These are phyloP conservation scores for Fraxinus sp. DNA, from an alignment of 305 asterid genomes.

Conservation along the genomic window DNA sequence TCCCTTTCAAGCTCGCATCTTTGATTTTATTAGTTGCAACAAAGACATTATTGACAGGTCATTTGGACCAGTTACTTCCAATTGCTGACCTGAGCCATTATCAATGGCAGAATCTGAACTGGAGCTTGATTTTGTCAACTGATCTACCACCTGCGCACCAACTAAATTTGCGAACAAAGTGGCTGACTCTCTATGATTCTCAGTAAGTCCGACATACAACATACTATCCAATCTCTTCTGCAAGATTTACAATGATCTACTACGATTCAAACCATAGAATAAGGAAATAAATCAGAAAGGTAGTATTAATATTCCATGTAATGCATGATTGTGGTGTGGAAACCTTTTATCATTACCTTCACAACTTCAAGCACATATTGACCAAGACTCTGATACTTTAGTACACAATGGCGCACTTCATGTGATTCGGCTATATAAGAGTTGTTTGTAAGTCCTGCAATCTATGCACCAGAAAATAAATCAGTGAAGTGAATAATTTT, in stretches of 20 bases:
- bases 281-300: conserved; percentile 22
- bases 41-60: not conserved
- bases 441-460: conserved; percentile 94
- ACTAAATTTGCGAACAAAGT: conserved; percentile 84
- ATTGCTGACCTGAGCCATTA: conserved; percentile 46
- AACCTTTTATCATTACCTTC: conserved; percentile 57
- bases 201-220: conserved; percentile 94
- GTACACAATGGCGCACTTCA: conserved; percentile 83
- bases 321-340: conserved; percentile 1
- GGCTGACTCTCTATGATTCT: conserved; percentile 93
- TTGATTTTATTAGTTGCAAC: not conserved
- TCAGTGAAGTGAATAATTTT: conserved; percentile 11
- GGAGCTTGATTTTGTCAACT: conserved; percentile 44
- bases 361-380: conserved; percentile 85
- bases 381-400: conserved; percentile 69
- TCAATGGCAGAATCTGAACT: conserved; percentile 34
- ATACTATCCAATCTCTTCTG: conserved; percentile 85
- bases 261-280: conserved; percentile 30
- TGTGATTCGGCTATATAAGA: conserved; percentile 73
- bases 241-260: conserved; percentile 46
- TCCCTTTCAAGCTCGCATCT: not conserved
- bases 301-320: conserved; percentile 14
- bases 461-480: conserved; percentile 44
- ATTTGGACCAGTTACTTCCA: conserved; percentile 6
- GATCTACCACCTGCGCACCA: conserved; percentile 89